Evolutionary conservation across 2,329 filamentous ascomycete species (phyloP).

Genomic region (Aureobasidium sp.): DNA sequence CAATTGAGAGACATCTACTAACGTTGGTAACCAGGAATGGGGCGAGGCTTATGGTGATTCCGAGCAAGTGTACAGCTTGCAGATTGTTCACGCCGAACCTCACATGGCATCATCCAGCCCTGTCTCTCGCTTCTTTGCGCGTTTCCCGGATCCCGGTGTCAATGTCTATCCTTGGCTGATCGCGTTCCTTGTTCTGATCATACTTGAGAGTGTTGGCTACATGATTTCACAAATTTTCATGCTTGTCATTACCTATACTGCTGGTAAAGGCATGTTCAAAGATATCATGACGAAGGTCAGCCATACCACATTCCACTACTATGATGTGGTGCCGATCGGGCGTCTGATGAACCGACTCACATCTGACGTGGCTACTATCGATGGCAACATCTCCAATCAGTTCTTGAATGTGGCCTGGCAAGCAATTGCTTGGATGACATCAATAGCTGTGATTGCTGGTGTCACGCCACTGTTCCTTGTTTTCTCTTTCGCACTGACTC

Average conservation of each 20-base stretch:
- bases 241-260: slow-evolving; percentile 68
- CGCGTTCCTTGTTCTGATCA: slow-evolving; percentile 58
- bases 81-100: neutral
- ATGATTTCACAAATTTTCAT: slow-evolving; percentile 57
- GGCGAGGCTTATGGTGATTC: slow-evolving; percentile 59
- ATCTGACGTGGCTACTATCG: slow-evolving; percentile 80
- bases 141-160: slow-evolving; percentile 55
- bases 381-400: slow-evolving; percentile 71
- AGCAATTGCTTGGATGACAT: slow-evolving; percentile 60
- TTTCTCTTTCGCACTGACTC: slow-evolving; percentile 60
- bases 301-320: slow-evolving; percentile 77
- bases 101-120: slow-evolving; percentile 4
- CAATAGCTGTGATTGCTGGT: slow-evolving; percentile 67
- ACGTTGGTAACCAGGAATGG: slow-evolving; percentile 46
- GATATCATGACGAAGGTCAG: slow-evolving; percentile 65
- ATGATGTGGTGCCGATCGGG: slow-evolving; percentile 82
- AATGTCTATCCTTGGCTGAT: slow-evolving; percentile 68
- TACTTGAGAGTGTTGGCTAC: slow-evolving; percentile 50
- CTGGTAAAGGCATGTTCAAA: slow-evolving; percentile 66
- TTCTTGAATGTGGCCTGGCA: slow-evolving; percentile 61
- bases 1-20: neutral
- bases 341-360: slow-evolving; percentile 88
- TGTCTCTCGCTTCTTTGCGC: slow-evolving; percentile 30
- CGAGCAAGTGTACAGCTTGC: slow-evolving; percentile 10
- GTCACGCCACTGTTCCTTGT: slow-evolving; percentile 69